These are phyloP conservation scores for Rhizophagus sp. DNA, from an alignment of 192 early-diverging fungal genomes.

Conservation along the genomic window DNA sequence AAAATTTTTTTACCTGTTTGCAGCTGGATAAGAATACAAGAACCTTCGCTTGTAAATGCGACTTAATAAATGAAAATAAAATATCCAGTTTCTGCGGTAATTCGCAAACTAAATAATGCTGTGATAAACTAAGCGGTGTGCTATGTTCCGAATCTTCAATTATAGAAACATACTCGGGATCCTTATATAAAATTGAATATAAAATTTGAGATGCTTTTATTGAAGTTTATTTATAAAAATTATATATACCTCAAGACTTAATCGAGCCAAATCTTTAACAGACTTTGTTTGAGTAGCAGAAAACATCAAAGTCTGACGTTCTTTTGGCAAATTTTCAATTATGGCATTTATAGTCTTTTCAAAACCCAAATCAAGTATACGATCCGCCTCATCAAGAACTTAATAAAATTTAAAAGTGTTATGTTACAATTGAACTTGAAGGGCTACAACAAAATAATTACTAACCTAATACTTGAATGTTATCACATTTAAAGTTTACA, in stretches of 20 bases:
- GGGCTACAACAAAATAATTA: background rate
- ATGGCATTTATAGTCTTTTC: conserved; percentile 81
- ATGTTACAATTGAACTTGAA: background rate
- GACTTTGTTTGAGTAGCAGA: conserved; percentile 98
- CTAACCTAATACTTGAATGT: conserved; percentile 68
- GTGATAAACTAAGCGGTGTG: conserved; percentile 82
- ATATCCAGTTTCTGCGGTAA: conserved; percentile 93
- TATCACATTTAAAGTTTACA: conserved; percentile 86
- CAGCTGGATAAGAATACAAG: conserved; percentile 95
- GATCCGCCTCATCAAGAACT: conserved; percentile 85
- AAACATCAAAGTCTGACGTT: conserved; percentile 92
- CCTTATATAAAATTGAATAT: conserved; percentile 33
- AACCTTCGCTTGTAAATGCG: conserved; percentile 87
- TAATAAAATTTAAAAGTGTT: background rate
- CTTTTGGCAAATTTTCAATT: conserved; percentile 76
- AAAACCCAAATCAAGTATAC: conserved; percentile 88
- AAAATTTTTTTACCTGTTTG: conserved; percentile 72
- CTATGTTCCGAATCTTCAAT: conserved; percentile 75
- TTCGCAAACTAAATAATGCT: conserved; percentile 84
- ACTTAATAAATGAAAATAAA: conserved; percentile 91
- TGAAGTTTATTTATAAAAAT: conserved; percentile 12
- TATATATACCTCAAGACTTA: conserved; percentile 67
- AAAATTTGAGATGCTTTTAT: conserved; percentile 18
- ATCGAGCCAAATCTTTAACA: conserved; percentile 89
- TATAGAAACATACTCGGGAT: conserved; percentile 95